Percentiles rank a stretch among this genome's conserved stretches.
phyloP scores from a whole-genome alignment of 2,329 filamentous ascomycete species.

The Botrytis fabae region DNA sequence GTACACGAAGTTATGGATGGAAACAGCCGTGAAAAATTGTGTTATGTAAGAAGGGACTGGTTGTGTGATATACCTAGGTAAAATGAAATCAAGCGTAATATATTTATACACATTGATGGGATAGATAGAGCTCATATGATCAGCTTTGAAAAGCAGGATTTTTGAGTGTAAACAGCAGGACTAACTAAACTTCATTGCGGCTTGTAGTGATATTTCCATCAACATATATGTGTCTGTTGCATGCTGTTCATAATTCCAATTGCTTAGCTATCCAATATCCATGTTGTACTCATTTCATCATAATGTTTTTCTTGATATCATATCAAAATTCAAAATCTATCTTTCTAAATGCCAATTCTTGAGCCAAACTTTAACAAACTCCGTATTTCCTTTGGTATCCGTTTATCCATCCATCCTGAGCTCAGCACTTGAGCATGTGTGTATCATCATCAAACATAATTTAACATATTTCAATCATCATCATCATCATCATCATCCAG shows the following conservation, averaged over 20 bases:
- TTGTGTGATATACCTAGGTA: not conserved
- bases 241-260: not conserved
- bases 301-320: not conserved
- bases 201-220: not conserved
- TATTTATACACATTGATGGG: not conserved
- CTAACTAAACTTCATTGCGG: not conserved
- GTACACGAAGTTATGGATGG: conserved; percentile 58
- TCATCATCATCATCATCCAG: not conserved
- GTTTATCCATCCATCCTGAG: not conserved
- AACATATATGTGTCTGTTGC: not conserved
- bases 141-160: not conserved
- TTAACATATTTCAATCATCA: not conserved
- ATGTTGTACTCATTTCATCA: not conserved
- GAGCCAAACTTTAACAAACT: not conserved
- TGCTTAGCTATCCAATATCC: not conserved
- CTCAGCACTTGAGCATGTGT: conserved; percentile 10
- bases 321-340: not conserved
- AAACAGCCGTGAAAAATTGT: conserved; percentile 46
- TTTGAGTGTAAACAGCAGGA: not conserved
- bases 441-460: not conserved
- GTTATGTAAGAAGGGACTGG: conserved; percentile 23
- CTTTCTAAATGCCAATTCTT: not conserved
- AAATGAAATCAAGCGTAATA: not conserved
- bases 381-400: not conserved
- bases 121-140: not conserved